These are phyloP conservation scores for Yarrowia sp. DNA, from an alignment of 805 yeast species.

Conservation along the genomic window DNA sequence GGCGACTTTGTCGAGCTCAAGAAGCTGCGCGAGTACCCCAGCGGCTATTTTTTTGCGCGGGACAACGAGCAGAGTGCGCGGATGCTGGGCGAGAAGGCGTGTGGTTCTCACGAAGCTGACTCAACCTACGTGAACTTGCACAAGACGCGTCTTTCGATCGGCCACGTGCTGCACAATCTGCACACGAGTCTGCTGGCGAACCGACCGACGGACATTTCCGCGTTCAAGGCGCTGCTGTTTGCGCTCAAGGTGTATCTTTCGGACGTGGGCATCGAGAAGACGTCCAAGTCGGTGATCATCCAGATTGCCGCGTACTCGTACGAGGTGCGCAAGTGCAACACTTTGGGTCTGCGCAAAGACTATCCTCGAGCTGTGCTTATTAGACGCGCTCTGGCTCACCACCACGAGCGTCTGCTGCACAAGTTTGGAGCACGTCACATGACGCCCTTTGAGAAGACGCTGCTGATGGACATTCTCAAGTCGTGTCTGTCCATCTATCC, in stretches of 20 bases:
- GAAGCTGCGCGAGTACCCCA: conserved; percentile 60
- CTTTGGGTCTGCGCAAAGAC: conserved; percentile 63
- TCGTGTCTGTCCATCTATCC: conserved; percentile 69
- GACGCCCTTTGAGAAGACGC: conserved; percentile 57
- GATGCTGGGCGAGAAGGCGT: neutral
- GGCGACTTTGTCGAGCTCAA: conserved; percentile 38
- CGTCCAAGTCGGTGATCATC: conserved; percentile 55
- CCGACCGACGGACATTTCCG: conserved; percentile 60
- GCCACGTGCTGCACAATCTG: conserved; percentile 60
- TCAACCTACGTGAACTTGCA: conserved; percentile 55
- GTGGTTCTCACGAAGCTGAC: too few species aligned
- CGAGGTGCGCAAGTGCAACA: conserved; percentile 57
- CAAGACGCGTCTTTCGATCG: conserved; percentile 56
- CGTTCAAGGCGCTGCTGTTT: conserved; percentile 60
- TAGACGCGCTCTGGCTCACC: conserved; percentile 68
- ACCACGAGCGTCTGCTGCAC: conserved; percentile 66
- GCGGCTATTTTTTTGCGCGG: conserved; percentile 54
- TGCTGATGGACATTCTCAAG: conserved; percentile 64
- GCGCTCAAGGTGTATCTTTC: conserved; percentile 73
- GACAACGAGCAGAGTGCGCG: neutral
- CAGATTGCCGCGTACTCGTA: conserved; percentile 54
- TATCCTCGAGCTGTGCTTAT: conserved; percentile 78
- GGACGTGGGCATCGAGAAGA: conserved; percentile 72
- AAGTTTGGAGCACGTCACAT: conserved; percentile 73
- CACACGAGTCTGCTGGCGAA: conserved; percentile 48